phyloP scores from a whole-genome alignment of 495 filamentous ascomycete species.

The Xylaria intraflava region DNA sequence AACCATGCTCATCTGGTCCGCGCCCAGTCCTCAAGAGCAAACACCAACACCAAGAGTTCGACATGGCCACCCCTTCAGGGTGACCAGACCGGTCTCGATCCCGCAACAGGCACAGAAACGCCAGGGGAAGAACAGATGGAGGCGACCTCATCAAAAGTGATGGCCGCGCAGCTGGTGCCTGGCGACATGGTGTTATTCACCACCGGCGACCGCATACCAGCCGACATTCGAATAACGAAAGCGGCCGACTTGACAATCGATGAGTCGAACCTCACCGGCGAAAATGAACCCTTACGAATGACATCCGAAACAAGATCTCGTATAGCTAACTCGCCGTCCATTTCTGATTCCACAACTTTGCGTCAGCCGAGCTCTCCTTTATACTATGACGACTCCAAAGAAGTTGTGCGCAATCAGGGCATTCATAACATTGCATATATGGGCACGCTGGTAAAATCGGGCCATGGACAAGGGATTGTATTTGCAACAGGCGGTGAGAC shows the following conservation, averaged over 20 bases:
- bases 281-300: slow-evolving; percentile 88
- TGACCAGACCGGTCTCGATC: slow-evolving; percentile 22
- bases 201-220: slow-evolving; percentile 92
- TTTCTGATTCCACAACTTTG: slow-evolving; percentile 18
- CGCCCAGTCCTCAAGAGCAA: slow-evolving; percentile 34
- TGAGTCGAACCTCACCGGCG: slow-evolving; percentile 94
- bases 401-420: slow-evolving; percentile 24
- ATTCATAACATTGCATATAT: slow-evolving; percentile 86
- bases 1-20: slow-evolving; percentile 90
- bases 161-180: slow-evolving; percentile 77
- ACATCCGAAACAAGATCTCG: slow-evolving; percentile 61
- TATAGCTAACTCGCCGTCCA: slow-evolving; percentile 31
- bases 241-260: slow-evolving; percentile 86
- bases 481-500: slow-evolving; percentile 89
- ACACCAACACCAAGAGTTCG: slow-evolving; percentile 26
- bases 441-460: slow-evolving; percentile 93
- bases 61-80: slow-evolving; percentile 39
- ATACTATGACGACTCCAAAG: slow-evolving; percentile 20
- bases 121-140: slow-evolving; percentile 53
- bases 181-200: slow-evolving; percentile 91
- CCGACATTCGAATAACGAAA: slow-evolving; percentile 89
- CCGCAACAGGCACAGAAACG: slow-evolving; percentile 28
- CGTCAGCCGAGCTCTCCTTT: slow-evolving; percentile 29
- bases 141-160: slow-evolving; percentile 71
- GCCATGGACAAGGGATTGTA: slow-evolving; percentile 93